These are phyloP conservation scores for Phytophthora multivora DNA, from an alignment of 352 stramenopile genomes.

Conservation along the genomic window DNA sequence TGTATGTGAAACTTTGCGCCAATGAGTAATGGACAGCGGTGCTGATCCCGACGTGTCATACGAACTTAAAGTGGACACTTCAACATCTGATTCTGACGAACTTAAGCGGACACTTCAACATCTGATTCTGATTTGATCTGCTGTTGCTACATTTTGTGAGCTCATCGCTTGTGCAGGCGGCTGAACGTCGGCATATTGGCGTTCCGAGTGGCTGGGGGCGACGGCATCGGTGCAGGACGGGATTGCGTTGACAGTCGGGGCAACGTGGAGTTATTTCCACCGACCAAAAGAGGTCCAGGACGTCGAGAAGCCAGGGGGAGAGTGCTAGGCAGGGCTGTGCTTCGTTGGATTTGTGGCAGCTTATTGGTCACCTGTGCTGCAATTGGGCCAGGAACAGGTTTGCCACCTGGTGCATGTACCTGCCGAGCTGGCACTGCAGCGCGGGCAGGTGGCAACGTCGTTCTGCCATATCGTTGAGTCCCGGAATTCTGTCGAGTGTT, in stretches of 20 bases:
- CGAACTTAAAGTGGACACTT: slow-evolving; percentile 1
- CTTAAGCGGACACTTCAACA: slow-evolving; percentile 15
- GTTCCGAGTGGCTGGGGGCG: slow-evolving; percentile 42
- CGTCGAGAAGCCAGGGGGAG: neutral
- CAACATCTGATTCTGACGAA: slow-evolving; percentile 6
- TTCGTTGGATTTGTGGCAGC: slow-evolving; percentile 25
- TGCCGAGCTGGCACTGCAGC: neutral
- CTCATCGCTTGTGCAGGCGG: slow-evolving; percentile 65
- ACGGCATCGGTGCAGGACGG: slow-evolving; percentile 36
- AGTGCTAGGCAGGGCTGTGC: neutral
- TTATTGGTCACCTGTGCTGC: slow-evolving; percentile 19
- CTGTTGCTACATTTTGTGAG: neutral
- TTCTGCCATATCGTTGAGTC: slow-evolving; percentile 7
- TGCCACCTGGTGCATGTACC: neutral
- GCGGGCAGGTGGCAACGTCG: slow-evolving; percentile 12
- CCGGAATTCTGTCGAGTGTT: slow-evolving; percentile 10
- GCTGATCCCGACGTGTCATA: neutral
- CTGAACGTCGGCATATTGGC: slow-evolving; percentile 61
- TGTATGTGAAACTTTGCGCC: slow-evolving; percentile 6
- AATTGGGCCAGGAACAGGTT: slow-evolving; percentile 5
- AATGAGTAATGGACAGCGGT: slow-evolving; percentile 11
- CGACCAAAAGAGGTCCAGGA: slow-evolving; percentile 5
- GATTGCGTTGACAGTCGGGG: slow-evolving; percentile 37
- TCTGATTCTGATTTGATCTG: neutral
- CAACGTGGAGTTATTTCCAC: slow-evolving; percentile 28